These are phyloP conservation scores for Leucosporidium yakuticum DNA, from an alignment of 768 basidiomycete species.

Conservation along the genomic window DNA sequence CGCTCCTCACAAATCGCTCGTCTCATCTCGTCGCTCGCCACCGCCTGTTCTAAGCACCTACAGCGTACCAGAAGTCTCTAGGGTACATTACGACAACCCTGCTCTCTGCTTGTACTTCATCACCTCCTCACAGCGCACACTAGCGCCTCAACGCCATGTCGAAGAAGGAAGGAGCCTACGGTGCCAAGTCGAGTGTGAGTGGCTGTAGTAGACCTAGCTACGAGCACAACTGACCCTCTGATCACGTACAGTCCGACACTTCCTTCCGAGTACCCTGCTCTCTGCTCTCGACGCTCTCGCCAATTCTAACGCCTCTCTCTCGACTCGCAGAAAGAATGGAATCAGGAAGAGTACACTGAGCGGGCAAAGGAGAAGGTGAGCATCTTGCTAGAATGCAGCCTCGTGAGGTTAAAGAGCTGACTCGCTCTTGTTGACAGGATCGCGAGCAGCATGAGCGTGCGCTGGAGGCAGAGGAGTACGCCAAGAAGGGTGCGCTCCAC, in stretches of 20 bases:
- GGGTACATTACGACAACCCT: no score
- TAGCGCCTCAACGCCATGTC: no score
- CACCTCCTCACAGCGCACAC: no score
- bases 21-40: no score
- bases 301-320: background rate
- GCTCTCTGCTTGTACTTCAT: no score
- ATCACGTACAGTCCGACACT: constrained; percentile 24
- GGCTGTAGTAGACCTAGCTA: no score
- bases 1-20: no score
- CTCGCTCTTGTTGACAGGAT: constrained; percentile 45
- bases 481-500: constrained; percentile 63
- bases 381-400: background rate
- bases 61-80: no score
- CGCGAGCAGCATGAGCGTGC: constrained; percentile 72
- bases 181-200: no score
- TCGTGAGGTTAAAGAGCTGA: background rate
- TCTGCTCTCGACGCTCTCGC: background rate
- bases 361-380: constrained; percentile 62
- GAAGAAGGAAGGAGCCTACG: no score
- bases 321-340: constrained; percentile 52
- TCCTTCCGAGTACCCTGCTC: constrained; percentile 15
- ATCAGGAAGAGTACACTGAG: constrained; percentile 82
- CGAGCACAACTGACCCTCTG: background rate
- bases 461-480: constrained; percentile 74
- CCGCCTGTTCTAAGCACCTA: no score